phyloP scores from a whole-genome alignment of 2,329 filamentous ascomycete species.

The Trichoderma citrinoviride region DNA sequence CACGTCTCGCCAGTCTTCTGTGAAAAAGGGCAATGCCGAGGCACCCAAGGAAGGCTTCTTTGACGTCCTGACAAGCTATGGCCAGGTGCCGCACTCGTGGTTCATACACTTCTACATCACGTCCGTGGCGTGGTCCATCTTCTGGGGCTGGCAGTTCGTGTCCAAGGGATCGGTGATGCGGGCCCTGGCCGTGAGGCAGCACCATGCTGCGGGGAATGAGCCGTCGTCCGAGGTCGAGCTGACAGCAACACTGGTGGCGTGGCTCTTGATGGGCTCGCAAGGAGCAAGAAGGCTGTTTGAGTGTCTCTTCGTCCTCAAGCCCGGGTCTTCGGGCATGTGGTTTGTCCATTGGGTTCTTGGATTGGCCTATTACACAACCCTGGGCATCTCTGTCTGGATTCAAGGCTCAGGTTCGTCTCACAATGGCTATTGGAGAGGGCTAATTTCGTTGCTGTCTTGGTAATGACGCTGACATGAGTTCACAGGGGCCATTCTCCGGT shows the following conservation, averaged over 20 bases:
- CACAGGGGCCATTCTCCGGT: slow-evolving; percentile 35
- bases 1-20: slow-evolving; percentile 26
- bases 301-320: slow-evolving; percentile 61
- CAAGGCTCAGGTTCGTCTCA: slow-evolving; percentile 66
- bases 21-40: slow-evolving; percentile 23
- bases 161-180: slow-evolving; percentile 53
- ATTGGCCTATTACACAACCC: slow-evolving; percentile 70
- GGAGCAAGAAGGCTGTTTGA: slow-evolving; percentile 74
- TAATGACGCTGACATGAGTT: neutral
- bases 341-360: slow-evolving; percentile 79
- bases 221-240: slow-evolving; percentile 49
- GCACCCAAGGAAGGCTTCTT: slow-evolving; percentile 24
- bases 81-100: slow-evolving; percentile 79
- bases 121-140: slow-evolving; percentile 65
- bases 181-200: slow-evolving; percentile 43
- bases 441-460: neutral
- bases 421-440: neutral
- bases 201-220: slow-evolving; percentile 18
- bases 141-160: slow-evolving; percentile 69
- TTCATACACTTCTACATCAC: slow-evolving; percentile 84
- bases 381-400: slow-evolving; percentile 77
- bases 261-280: slow-evolving; percentile 73
- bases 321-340: slow-evolving; percentile 73
- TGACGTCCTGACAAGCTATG: slow-evolving; percentile 32
- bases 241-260: slow-evolving; percentile 63